Conservation (phyloP, 2,329 filamentous ascomycete species). For the Byssoonygena ceratinophila region DNA sequence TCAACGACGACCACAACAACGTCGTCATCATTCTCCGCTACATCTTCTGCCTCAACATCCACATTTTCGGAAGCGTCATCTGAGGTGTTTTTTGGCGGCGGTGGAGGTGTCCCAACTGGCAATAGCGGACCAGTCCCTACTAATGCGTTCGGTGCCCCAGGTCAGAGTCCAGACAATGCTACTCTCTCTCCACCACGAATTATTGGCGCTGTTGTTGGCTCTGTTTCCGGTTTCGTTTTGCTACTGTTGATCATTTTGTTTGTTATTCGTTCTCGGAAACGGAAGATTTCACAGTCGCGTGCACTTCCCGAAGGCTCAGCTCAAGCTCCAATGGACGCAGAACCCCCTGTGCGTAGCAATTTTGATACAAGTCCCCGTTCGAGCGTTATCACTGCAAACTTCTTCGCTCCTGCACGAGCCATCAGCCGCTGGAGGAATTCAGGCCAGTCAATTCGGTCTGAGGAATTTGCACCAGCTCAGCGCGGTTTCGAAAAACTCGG, state of each 20-base stretch:
- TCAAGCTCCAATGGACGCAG: constrained; percentile 16
- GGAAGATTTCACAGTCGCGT: constrained; percentile 17
- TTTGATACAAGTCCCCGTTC: constrained; percentile 25
- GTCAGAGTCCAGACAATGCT: constrained; percentile 16
- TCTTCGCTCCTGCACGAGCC: constrained; percentile 31
- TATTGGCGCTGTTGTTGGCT: constrained; percentile 53
- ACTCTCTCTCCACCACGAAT: constrained; percentile 41
- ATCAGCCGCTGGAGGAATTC: constrained; percentile 35
- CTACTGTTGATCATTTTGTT: constrained; percentile 41
- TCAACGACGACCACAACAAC: constrained; percentile 5
- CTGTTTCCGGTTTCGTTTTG: constrained; percentile 47
- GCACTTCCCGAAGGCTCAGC: constrained; percentile 15
- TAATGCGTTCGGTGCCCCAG: constrained; percentile 9
- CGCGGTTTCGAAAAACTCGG: constrained; percentile 42
- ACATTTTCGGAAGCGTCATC: constrained; percentile 10
- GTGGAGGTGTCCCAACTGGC: constrained; percentile 9
- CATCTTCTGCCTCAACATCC: constrained; percentile 13
- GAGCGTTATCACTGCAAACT: constrained; percentile 31
- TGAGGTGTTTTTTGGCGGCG: constrained; percentile 13
- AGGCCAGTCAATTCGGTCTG: constrained; percentile 27
- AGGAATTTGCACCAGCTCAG: constrained; percentile 31
- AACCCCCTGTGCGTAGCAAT: constrained; percentile 13
- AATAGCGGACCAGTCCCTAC: constrained; percentile 6
- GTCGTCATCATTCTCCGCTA: constrained; percentile 8
- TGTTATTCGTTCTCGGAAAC: constrained; percentile 45